Evolutionary conservation across 768 basidiomycete species (phyloP).

Genomic region (Pulveroboletus sp.): DNA sequence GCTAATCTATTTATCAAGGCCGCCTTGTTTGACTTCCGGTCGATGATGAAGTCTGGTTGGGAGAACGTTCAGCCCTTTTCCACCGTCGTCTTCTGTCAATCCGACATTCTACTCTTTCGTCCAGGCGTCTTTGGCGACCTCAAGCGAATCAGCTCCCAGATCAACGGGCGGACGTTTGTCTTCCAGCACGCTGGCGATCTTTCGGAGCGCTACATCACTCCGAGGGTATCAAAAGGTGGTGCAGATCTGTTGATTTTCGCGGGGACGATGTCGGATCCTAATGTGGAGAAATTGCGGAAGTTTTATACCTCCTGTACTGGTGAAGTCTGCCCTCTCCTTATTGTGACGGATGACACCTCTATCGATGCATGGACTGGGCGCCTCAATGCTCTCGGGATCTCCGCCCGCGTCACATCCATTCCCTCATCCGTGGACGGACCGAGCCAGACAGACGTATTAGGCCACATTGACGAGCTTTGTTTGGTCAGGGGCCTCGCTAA

Average conservation of each 20-base stretch:
- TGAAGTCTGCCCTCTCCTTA: slow-evolving; percentile 25
- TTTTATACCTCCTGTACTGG: slow-evolving; percentile 21
- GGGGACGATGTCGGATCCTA: slow-evolving; percentile 9
- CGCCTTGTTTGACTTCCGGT: slow-evolving; percentile 26
- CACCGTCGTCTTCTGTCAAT: slow-evolving; percentile 19
- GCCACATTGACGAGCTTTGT: slow-evolving; percentile 21
- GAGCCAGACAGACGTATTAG: slow-evolving; percentile 1
- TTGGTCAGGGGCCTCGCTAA: slow-evolving; percentile 22
- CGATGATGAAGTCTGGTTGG: slow-evolving; percentile 24
- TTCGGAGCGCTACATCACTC: slow-evolving; percentile 12
- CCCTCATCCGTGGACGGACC: background rate
- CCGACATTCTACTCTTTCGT: slow-evolving; percentile 12
- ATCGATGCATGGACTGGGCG: slow-evolving; percentile 9
- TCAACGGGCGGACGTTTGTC: slow-evolving; percentile 23
- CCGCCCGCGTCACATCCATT: slow-evolving; percentile 12
- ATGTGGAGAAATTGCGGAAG: slow-evolving; percentile 2
- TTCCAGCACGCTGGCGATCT: slow-evolving; percentile 20
- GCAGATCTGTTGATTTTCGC: slow-evolving; percentile 26
- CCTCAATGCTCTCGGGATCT: slow-evolving; percentile 11
- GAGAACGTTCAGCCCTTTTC: slow-evolving; percentile 17
- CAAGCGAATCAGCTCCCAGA: slow-evolving; percentile 15
- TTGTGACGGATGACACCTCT: slow-evolving; percentile 13
- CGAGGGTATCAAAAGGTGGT: slow-evolving; percentile 18
- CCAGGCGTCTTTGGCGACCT: slow-evolving; percentile 16
- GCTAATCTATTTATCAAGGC: slow-evolving; percentile 24